Conservation (phyloP, 2,329 filamentous ascomycete genomes). For the Elsinoe arachidis region DNA sequence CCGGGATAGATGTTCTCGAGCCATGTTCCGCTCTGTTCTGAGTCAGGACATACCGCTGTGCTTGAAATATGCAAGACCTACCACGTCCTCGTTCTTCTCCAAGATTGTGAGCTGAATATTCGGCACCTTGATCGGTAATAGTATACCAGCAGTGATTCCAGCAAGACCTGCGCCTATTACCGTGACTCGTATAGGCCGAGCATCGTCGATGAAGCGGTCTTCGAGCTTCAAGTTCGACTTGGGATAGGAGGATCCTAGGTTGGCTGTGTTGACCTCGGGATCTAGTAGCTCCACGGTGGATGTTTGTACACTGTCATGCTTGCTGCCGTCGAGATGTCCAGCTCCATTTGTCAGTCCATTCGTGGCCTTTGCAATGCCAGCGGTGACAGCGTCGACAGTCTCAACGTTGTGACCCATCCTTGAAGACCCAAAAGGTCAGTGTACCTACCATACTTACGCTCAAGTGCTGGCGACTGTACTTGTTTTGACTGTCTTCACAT, state of each 20-base stretch:
- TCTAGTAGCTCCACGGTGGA: neutral
- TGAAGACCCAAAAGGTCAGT: neutral
- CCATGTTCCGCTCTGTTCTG: constrained; percentile 41
- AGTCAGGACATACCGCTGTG: constrained; percentile 35
- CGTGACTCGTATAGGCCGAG: constrained; percentile 37
- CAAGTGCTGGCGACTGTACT: neutral
- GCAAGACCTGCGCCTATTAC: constrained; percentile 57
- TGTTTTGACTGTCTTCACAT: neutral
- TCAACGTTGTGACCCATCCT: neutral
- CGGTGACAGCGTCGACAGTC: neutral
- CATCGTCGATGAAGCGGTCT: constrained; percentile 5
- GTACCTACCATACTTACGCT: neutral
- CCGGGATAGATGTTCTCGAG: constrained; percentile 51
- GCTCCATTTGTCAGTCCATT: neutral
- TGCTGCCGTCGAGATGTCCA: neutral
- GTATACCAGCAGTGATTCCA: constrained; percentile 55
- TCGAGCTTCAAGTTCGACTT: constrained; percentile 1
- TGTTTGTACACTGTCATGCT: neutral
- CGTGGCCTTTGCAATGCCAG: neutral
- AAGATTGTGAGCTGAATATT: constrained; percentile 56
- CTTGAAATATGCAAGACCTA: constrained; percentile 30
- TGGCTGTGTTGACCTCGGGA: neutral
- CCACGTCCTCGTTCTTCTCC: constrained; percentile 60
- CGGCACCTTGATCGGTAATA: constrained; percentile 62
- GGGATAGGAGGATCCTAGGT: neutral